Conservation (phyloP, 2,329 filamentous ascomycete species). For the Alternaria sp. region DNA sequence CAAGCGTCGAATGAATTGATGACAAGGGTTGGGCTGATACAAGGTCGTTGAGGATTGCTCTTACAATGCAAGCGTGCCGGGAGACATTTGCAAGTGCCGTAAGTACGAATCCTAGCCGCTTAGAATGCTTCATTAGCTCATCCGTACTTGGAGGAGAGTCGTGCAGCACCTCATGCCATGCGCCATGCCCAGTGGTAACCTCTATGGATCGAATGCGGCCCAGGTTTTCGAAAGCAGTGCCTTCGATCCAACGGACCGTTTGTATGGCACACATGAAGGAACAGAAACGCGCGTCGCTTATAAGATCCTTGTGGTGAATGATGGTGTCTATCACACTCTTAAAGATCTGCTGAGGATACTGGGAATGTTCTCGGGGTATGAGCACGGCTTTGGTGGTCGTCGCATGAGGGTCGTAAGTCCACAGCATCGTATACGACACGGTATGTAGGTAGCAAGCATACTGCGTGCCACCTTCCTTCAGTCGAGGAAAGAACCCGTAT, state of each 20-base stretch:
- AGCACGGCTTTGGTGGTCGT: neutral
- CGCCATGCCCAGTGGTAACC: neutral
- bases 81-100: neutral
- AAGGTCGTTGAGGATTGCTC: neutral
- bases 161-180: neutral
- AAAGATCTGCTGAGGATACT: neutral
- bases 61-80: neutral
- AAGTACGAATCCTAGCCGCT: neutral
- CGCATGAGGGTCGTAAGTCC: neutral
- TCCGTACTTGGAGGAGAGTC: neutral
- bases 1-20: accelerated
- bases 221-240: neutral
- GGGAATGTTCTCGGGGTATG: neutral
- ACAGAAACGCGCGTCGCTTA: neutral
- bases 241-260: neutral
- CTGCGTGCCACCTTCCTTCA: neutral
- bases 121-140: neutral
- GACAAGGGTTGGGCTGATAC: neutral
- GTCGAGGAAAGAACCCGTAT: neutral
- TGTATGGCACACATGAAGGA: neutral
- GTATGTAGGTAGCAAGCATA: neutral
- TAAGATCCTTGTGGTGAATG: neutral
- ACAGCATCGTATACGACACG: neutral
- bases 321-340: neutral
- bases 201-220: neutral